Evolutionary conservation across 768 basidiomycete species (phyloP), one percentile per base, ranked within the genome.

Genomic region (Zangia roseola): DNA sequence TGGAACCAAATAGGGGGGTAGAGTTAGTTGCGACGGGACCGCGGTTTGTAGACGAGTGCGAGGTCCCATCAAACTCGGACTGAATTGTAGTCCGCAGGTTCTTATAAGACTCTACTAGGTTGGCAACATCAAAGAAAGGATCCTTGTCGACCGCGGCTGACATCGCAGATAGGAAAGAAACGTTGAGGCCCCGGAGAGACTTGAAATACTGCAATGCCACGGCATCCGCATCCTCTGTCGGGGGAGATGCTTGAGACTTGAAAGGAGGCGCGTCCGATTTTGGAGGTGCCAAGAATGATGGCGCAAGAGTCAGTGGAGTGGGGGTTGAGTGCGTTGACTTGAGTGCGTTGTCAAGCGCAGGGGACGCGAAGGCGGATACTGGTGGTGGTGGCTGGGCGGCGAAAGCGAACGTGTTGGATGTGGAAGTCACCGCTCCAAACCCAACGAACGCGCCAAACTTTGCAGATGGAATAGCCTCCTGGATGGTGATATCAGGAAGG

Each of bases 141-240:
- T 91, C 87, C 14, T 76, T 70, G 41, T 85, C 79, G 19, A 87
- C 71, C 19, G 80, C 77, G 50, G 78, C 76, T 25, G 78, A 72
- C 45, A 88, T 63, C 13, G 79, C 75, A n/a, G 76, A 70, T 20
- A 86, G 62, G 51, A 90, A 71, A 3, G 85, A 86, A 28, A 77
- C 67, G 58, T 91, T 91, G 35, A 91, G 74, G 13, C 87, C 88
- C 30, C 88, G 82, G n/a, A 91, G 75, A 21, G 81, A 78, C 34
- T 71, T 79, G 69, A 81, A 88, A 61, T 84, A 88, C 44, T 79
- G 78, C 14, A 80, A 56, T 30, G 75, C 73, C 21, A 58, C 52
- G 14, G 57, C 56, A 26, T 69, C 58, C 31, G 67, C 60, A 54
- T 65, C 52, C 55, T 69, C 54, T 54, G 55, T 46, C 54, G 37